A percentile compares a stretch with the other conserved stretches of the same genome.
Evolutionary conservation across 768 basidiomycete species (phyloP).

Genomic region (Lactifluus piperatus): DNA sequence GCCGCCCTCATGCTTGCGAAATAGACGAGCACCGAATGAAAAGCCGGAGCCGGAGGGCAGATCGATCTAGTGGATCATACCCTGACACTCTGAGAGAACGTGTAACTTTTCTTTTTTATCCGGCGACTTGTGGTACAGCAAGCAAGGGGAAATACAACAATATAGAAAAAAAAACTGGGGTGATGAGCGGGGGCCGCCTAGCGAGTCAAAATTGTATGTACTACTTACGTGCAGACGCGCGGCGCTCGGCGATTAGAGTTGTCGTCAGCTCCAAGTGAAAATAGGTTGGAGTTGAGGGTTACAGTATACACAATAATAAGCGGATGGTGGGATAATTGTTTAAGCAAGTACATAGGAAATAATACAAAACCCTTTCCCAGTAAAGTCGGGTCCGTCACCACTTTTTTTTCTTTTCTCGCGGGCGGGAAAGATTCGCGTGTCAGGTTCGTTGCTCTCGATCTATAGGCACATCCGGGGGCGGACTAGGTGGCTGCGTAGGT

Average conservation of each 20-base stretch:
- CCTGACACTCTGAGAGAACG: too few species aligned
- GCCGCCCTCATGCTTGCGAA: too few species aligned
- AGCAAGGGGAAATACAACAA: neutral
- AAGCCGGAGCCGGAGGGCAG: neutral
- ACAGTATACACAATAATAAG: neutral
- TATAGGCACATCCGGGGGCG: neutral
- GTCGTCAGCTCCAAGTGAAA: too few species aligned
- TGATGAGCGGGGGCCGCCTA: neutral
- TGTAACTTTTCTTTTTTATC: neutral
- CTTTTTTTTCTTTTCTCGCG: too few species aligned
- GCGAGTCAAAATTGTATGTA: neutral
- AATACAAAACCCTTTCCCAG: too few species aligned
- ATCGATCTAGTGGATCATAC: too few species aligned
- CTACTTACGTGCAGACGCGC: neutral
- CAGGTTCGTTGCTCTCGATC: neutral
- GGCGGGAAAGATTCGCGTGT: neutral
- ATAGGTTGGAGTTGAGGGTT: neutral
- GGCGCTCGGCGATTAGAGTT: neutral
- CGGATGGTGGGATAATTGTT: neutral
- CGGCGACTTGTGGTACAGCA: neutral
- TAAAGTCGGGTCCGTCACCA: too few species aligned
- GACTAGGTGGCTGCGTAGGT: slow-evolving; percentile 43
- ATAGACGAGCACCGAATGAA: neutral
- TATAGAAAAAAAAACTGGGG: neutral
- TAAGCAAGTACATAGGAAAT: too few species aligned